Evolutionary conservation across 2,329 filamentous ascomycete species (phyloP), one percentile per base, ranked within the genome.

Genomic region (Colletotrichum sansevieriae): DNA sequence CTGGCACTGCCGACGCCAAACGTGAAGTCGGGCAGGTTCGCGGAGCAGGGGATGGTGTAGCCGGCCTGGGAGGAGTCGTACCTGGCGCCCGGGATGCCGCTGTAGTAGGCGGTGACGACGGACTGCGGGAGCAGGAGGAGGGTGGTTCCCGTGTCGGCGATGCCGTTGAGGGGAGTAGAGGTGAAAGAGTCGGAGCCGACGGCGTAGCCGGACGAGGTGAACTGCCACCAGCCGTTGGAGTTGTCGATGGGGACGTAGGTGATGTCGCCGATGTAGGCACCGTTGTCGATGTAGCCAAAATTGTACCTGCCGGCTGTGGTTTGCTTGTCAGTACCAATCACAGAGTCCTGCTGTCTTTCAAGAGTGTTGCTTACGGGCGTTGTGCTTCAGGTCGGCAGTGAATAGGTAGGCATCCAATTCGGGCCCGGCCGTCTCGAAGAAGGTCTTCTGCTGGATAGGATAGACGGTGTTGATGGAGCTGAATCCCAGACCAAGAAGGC

Each of bases 401-500:
- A 72, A 72, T 20, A 72, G 11, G 18, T 57, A 69, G 2, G 60
- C 29, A 33, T 56, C 37, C 20, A 72, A 43, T 44, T 71, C 47
- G 39, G 63, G 60, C 64, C 68, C 72, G 39, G 68, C 68, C 18
- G 69, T 71, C 49, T 67, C 63, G 47, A 71, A 71, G 44, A 75
- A 79, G 44, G 77, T 79, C 51, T 67, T 68, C 63, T 76, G 75
- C 52, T 51, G 81, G 15, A 83, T 66, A 7, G 77, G 77, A n/a
- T 25, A 35, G 22, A 75, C 75, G 2, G 73, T 72, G 74, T 79
- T 79, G 55, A 77, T 74, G 47, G 60, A 73, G 73, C 85, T 87
- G 77, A 91, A 93, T 5, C 85, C 90, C 29, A 93, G 85, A 13
- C 91, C 91, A 18, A 93, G 82, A 3, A 93, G 84, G 15, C 91